Conservation (phyloP, 1,139 yeast species). For the Pichia sp. region DNA sequence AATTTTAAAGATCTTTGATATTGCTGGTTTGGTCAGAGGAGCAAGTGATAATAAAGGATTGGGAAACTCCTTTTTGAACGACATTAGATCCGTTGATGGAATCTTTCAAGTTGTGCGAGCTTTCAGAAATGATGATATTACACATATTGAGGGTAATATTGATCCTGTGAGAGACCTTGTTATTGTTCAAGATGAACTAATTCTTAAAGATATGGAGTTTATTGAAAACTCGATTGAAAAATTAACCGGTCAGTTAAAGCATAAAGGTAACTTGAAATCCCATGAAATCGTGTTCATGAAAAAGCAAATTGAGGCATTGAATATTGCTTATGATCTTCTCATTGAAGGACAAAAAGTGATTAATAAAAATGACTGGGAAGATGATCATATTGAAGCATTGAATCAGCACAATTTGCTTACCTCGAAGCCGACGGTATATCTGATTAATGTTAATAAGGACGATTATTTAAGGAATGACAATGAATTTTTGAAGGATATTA, state of each 20-base stretch:
- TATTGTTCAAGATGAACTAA: conserved; percentile 83
- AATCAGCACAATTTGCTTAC: conserved; percentile 70
- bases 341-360: conserved; percentile 87
- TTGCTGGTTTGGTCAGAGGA: conserved; percentile 97
- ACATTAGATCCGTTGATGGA: conserved; percentile 97
- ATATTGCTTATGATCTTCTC: conserved; percentile 35
- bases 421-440: conserved; percentile 93
- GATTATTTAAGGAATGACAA: conserved; percentile 97
- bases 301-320: conserved; percentile 1
- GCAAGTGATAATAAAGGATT: conserved; percentile 97
- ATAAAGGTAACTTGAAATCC: conserved; percentile 21
- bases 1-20: conserved; percentile 86
- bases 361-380: conserved; percentile 80
- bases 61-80: conserved; percentile 96
- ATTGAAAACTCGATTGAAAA: conserved; percentile 81
- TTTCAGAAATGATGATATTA: conserved; percentile 96
- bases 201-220: conserved; percentile 95
- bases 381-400: conserved; percentile 86
- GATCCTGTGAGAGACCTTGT: conserved; percentile 93
- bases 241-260: conserved; percentile 50
- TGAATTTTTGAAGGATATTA: conserved; percentile 82
- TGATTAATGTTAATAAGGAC: conserved; percentile 87
- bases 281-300: conserved; percentile 67
- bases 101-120: conserved; percentile 96
- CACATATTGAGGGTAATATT: conserved; percentile 97